Conservation (phyloP, 345 rosid genomes). For the Rhizophora apiculata region DNA sequence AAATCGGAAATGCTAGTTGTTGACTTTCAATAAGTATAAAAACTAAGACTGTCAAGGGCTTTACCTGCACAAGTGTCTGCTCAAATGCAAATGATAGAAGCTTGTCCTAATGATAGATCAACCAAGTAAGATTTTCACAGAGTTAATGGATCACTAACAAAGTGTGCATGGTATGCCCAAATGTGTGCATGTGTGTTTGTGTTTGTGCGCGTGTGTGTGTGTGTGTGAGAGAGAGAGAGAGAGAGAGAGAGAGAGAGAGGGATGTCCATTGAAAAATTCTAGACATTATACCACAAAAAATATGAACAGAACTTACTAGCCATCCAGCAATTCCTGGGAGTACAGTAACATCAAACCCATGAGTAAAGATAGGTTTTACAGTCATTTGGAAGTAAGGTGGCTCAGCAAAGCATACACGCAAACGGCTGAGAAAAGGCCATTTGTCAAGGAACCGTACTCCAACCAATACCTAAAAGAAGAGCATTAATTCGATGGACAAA, state of each 20-base stretch:
- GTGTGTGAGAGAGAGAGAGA: not conserved
- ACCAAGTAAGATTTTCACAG: slow-evolving; percentile 8
- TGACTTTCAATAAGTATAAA: not conserved
- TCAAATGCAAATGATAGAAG: slow-evolving; percentile 85
- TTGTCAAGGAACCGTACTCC: slow-evolving; percentile 81
- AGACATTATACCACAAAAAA: not conserved
- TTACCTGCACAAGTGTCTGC: slow-evolving; percentile 54
- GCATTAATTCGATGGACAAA: not conserved
- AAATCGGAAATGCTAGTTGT: not conserved
- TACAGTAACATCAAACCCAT: slow-evolving; percentile 79
- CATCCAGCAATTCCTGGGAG: slow-evolving; percentile 97
- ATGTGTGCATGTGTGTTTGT: not conserved
- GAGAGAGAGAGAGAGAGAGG: slow-evolving; percentile 12
- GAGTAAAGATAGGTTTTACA: slow-evolving; percentile 70
- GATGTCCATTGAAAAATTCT: slow-evolving; percentile 6
- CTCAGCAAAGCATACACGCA: slow-evolving; percentile 89
- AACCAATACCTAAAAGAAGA: slow-evolving; percentile 53
- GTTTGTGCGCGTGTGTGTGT: not conserved
- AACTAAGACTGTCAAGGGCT: not conserved
- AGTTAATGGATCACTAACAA: not conserved
- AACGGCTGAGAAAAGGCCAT: slow-evolving; percentile 90
- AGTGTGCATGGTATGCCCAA: not conserved
- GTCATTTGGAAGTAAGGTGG: slow-evolving; percentile 96
- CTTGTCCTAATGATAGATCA: slow-evolving; percentile 59
- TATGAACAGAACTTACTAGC: slow-evolving; percentile 61